These are phyloP conservation scores for Cordyceps tenuipes DNA, from an alignment of 2,329 filamentous ascomycete genomes.

Conservation along the genomic window DNA sequence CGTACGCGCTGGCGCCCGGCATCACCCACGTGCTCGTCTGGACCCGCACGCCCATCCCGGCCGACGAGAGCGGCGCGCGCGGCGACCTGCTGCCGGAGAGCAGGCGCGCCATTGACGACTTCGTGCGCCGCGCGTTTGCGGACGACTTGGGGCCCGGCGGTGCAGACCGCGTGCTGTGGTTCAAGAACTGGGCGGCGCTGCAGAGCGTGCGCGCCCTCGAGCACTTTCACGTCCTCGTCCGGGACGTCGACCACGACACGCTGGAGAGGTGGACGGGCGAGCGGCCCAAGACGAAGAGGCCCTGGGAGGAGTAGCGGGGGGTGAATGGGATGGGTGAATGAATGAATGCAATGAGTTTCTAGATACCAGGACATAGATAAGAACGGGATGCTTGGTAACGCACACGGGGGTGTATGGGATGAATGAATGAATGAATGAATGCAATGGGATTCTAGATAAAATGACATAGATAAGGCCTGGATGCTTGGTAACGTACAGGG, in stretches of 20 bases:
- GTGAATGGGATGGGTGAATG: too few species aligned
- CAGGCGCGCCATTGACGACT: conserved; percentile 55
- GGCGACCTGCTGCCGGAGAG: conserved; percentile 67
- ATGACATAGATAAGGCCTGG: too few species aligned
- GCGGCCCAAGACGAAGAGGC: conserved; percentile 24
- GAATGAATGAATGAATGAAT: too few species aligned
- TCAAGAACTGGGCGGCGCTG: conserved; percentile 86
- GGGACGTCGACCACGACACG: conserved; percentile 41
- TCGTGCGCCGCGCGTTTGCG: conserved; percentile 62
- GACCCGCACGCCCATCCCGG: conserved; percentile 74
- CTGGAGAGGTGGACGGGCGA: conserved; percentile 46
- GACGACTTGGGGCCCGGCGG: conserved; percentile 43
- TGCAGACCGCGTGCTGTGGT: conserved; percentile 62
- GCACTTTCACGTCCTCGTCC: conserved; percentile 75
- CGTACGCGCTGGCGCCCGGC: conserved; percentile 63
- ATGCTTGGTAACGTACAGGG: too few species aligned
- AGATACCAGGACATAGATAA: background rate
- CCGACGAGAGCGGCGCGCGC: conserved; percentile 56
- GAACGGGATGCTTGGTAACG: background rate
- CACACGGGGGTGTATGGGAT: too few species aligned
- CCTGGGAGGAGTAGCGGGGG: conserved; percentile 5
- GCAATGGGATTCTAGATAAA: too few species aligned
- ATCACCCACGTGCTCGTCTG: conserved; percentile 84
- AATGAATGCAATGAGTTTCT: background rate
- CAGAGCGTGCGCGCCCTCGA: conserved; percentile 84